phyloP scores from a whole-genome alignment of 2,329 filamentous ascomycete genomes.

The Clonostachys chloroleuca region DNA sequence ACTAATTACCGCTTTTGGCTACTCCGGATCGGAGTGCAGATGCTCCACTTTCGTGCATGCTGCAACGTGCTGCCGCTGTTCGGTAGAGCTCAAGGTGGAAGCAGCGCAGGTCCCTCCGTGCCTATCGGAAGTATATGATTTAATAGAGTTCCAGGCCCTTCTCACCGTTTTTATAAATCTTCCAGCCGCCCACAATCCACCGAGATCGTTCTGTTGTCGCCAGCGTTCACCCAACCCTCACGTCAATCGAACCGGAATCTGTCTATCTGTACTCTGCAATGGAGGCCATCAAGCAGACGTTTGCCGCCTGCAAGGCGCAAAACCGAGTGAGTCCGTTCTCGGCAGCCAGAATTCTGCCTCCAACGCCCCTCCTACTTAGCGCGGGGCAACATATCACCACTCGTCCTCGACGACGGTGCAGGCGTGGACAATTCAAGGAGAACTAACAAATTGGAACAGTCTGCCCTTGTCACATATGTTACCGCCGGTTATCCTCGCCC shows the following conservation, averaged over 20 bases:
- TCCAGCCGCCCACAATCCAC: too few species aligned
- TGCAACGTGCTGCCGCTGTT: too few species aligned
- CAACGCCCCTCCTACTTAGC: background rate
- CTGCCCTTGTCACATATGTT: conserved; percentile 91
- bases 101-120: too few species aligned
- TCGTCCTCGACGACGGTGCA: background rate
- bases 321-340: conserved; percentile 39
- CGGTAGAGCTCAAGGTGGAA: too few species aligned
- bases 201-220: too few species aligned
- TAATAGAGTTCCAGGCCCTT: too few species aligned
- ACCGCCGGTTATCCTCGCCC: conserved; percentile 87
- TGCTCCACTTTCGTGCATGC: too few species aligned
- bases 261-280: conserved; percentile 26
- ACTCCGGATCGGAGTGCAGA: too few species aligned
- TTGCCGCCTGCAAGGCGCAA: conserved; percentile 55
- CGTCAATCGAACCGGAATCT: background rate
- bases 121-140: too few species aligned
- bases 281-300: conserved; percentile 56
- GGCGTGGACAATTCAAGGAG: conserved; percentile 5
- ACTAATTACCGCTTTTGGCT: too few species aligned
- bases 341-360: conserved; percentile 6
- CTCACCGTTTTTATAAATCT: too few species aligned
- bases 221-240: too few species aligned
- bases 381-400: conserved; percentile 6
- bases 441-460: conserved; percentile 34